Evolutionary conservation across 2,329 filamentous ascomycete genomes (phyloP).

Genomic region (Phyllosticta capitalensis): DNA sequence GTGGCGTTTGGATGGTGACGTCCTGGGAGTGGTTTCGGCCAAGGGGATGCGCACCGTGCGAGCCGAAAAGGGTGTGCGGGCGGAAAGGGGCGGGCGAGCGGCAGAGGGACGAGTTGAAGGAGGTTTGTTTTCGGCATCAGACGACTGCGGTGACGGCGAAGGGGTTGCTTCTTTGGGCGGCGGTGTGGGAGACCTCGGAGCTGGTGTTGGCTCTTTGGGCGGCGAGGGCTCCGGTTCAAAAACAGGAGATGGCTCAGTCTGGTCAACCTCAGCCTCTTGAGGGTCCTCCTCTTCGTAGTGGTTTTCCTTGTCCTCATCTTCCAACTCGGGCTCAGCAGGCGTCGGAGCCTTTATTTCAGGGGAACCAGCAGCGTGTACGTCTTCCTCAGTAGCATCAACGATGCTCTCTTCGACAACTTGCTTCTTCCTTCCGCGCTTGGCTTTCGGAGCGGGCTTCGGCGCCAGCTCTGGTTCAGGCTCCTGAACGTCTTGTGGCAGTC

Average conservation of each 20-base stretch:
- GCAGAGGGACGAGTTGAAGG: constrained; percentile 54
- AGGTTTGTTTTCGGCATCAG: constrained; percentile 70
- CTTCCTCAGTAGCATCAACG: neutral
- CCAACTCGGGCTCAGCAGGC: no score
- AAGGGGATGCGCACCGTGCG: constrained; percentile 20
- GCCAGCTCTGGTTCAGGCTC: neutral
- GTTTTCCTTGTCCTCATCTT: no score
- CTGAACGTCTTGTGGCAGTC: neutral
- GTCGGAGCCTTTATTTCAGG: neutral
- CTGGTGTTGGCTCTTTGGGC: neutral
- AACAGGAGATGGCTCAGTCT: neutral
- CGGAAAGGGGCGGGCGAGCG: constrained; percentile 15
- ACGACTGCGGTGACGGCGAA: constrained; percentile 63
- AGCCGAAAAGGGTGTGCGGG: constrained; percentile 2
- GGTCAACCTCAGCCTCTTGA: neutral
- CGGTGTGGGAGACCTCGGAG: neutral
- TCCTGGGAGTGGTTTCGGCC: constrained; percentile 31
- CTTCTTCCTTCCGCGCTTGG: constrained; percentile 14
- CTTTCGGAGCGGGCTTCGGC: constrained; percentile 14
- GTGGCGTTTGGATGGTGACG: constrained; percentile 33
- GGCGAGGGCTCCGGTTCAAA: neutral
- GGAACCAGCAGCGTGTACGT: neutral
- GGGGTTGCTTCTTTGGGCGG: constrained; percentile 34
- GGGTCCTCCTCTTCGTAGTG: neutral
- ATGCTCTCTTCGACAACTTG: constrained; percentile 12